Base-by-base conservation (phyloP, 176 grass and related monocot species). In the Aegilops longissima region DNA sequence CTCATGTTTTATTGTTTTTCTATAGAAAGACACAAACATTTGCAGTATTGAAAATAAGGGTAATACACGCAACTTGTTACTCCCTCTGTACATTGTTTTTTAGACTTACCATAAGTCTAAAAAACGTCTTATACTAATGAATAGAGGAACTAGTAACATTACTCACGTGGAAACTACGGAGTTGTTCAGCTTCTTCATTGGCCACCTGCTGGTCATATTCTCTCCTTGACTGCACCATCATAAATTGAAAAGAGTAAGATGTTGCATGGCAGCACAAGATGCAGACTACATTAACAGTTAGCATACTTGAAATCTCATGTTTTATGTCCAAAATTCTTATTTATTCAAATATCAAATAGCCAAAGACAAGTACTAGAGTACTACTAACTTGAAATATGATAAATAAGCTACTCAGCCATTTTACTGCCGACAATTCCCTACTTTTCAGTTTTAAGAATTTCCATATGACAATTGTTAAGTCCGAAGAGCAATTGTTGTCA, bases 181-280 rank as follows among this genome's bases (percentile, higher is more conserved):
- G 94, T 79, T 99, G 79, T 78, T 96, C 88, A 17, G 89, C 89
- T 71, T 99, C 97, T 92, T 96, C 90, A 90, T 70, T 66, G 27
- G 92, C 92, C 61, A 99, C 79, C 80, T 99, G 94, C 27, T 90
- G 90, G 40, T 99, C 97, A 73, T 99, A 94, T 76, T 96, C 89
- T 83, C 75, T 90, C 90, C 80, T 94, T 78, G 97, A 94, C 97
- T 99, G 92, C 30, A 73, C 14, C 70, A 44, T 75, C 61, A 21
- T 77, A 92, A 79, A 31, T 65, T 80, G 39, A 89, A 63, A 47
- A 33, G 47, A 77, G 11, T 87, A 44, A 83, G 65, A 67, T 73
- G 39, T 35, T 82, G 87, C 66, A 75, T 18, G 78, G 73, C 5
- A 4, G 24, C 73, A 30, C 14, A 51, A 3, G 73, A 52, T 27